A percentile compares a stretch with the other conserved stretches of the same genome.
Conservation (phyloP, 1,139 yeast species). For the Saccharomyces pastorianus region DNA sequence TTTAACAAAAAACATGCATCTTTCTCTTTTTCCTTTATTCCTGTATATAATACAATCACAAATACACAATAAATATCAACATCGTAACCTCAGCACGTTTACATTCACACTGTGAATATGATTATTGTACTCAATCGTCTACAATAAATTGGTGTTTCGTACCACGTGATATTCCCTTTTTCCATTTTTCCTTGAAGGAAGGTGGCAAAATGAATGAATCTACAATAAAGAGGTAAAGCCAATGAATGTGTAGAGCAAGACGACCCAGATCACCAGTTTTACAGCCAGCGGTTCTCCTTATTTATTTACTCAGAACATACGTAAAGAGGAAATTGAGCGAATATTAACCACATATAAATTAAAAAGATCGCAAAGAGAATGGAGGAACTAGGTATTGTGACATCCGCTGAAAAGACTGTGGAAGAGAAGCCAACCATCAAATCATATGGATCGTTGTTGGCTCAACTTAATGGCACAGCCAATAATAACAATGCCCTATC, state of each 20-base stretch:
- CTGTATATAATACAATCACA: background rate
- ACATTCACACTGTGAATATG: background rate
- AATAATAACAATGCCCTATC: constrained; percentile 5
- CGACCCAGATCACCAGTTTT: background rate
- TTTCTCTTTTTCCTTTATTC: background rate
- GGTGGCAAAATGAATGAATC: background rate
- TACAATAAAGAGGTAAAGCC: background rate
- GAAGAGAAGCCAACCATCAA: constrained; percentile 21
- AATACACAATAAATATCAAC: background rate
- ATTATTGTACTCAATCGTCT: background rate
- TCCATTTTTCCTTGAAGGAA: background rate
- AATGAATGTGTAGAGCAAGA: background rate
- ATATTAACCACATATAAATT: background rate
- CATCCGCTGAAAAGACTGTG: constrained; percentile 21
- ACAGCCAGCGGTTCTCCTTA: background rate
- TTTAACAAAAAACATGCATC: background rate
- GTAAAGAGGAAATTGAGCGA: background rate
- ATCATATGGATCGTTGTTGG: constrained; percentile 26
- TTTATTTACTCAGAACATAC: too few relatives aligned
- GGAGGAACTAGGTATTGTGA: constrained; percentile 55
- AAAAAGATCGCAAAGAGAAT: constrained; percentile 23
- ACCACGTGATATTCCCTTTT: background rate
- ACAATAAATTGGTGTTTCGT: background rate
- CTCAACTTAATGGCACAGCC: constrained; percentile 19
- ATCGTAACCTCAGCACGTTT: background rate